Base-by-base conservation (phyloP, 129 eudicot species). In the Calendula officinalis region DNA sequence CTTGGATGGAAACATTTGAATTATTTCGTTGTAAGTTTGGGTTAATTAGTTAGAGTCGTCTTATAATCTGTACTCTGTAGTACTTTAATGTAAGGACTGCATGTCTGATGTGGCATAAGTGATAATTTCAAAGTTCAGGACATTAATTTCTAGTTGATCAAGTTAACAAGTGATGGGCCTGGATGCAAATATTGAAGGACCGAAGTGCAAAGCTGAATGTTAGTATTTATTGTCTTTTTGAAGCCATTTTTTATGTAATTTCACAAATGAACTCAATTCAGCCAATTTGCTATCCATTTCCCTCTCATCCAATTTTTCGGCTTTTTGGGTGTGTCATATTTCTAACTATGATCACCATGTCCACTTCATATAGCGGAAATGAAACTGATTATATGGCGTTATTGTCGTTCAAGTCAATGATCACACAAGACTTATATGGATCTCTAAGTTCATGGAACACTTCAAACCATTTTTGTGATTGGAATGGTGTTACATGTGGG, bases 401-500 rank as follows among this genome's bases (percentile, higher is more conserved):
- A 54, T 74, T 78, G 4, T 59, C 47, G 4, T 67, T 82, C 53
- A 82, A 75, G 73, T 71, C 78, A 4, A 60, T 55, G 15, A 46
- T 78, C 57, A 54, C 62, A 10, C 70, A 65, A n/a, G 84, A 78
- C 42, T 81, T 78, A 8, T 17, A 16, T 15, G 30, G 60, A 16
- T 34, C 72, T 10, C 33, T 82, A 17, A 10, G 9, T 45, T 71
- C 84, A 1, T 82, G 88, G 88, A 75, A 75, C 48, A 71, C 63
- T 12, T 69, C 78, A 3, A 0, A 54, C 12, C 67, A 60, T 42
- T 74, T 78, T 43, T 82, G 87, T 77, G 8, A 34, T 11, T 78
- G 87, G 84, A 36, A 27, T 27, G 76, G 84, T 0, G 84, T 78
- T n/a, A 52, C 42, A 52, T 81, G 83, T 10, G 62, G 64, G 41